Evolutionary conservation across 73 alveolate genomes (phyloP), one percentile per base, ranked within the genome.

Genomic region (Paramecium primaurelia): DNA sequence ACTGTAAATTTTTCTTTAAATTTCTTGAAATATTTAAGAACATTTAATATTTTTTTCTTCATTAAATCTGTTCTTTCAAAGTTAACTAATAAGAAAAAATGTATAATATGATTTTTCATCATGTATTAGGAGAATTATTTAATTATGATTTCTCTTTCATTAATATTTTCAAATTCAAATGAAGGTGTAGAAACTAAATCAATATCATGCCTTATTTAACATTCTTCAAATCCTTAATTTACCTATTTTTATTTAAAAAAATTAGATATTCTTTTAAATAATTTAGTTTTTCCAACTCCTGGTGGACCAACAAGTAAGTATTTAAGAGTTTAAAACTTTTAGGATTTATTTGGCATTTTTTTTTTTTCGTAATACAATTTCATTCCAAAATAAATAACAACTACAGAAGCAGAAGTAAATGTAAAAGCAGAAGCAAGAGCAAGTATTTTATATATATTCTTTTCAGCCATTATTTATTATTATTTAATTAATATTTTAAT

Each of bases 11-110:
- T 14, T 3, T 34, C 47, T 34, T 64, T 34, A 14, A 11, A 64
- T 28, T 64, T 64, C 12, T 34, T 64, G 49, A 64, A 64, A 28
- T 64, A 64, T 28, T 64, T 64, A 64, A 12, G 26, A 6, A 64
- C 51, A 7, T 16, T 54, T 32, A 32, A 64, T 64, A 64, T 0
- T 64, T 64, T 64, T 34, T 64, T 28, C 28, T 26, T 64, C 84
- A 64, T 64, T 28, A 64, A n/a, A 64, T 64, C 84, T 32, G 84
- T 64, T 64, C 84, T 64, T 64, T 64, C 84, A 64, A 25, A 64
- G 1, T 64, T 64, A 8, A 64, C 84, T 14, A 64, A 40, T 12
- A 64, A 12, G 49, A 64, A 64, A n/a, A 64, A 64, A 32, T 64
- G 25, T 0, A 4, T 4, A 28, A 64, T 28, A 28, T 32, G 16